Evolutionary conservation across 1,139 yeast species (phyloP).

Genomic region (Waltiozyma sp.): DNA sequence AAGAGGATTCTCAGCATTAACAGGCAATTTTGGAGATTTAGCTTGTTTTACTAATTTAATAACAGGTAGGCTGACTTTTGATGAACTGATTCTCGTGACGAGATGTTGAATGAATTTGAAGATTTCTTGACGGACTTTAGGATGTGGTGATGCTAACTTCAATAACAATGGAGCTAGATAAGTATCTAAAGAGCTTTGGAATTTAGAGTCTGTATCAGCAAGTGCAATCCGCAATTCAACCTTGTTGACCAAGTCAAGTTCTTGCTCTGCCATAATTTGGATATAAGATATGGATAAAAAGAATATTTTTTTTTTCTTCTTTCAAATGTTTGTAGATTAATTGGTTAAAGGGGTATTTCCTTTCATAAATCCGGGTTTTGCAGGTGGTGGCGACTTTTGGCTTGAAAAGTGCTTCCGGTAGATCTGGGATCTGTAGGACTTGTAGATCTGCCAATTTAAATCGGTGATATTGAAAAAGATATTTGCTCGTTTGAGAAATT

Average conservation of each 20-base stretch:
- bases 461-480: no score
- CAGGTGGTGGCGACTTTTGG: no score
- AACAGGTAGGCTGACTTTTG: constrained; percentile 51
- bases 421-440: no score
- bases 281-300: no score
- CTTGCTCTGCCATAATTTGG: constrained; percentile 33
- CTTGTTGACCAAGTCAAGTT: constrained; percentile 49
- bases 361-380: no score
- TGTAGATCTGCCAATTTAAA: no score
- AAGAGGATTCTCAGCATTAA: constrained; percentile 34
- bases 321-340: not conserved
- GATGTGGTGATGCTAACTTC: constrained; percentile 65
- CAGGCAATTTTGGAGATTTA: constrained; percentile 36
- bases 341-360: no score
- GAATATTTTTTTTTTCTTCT: no score
- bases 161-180: constrained; percentile 72
- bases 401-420: no score
- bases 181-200: constrained; percentile 46
- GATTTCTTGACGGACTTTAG: constrained; percentile 57
- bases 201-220: constrained; percentile 56
- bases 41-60: constrained; percentile 54
- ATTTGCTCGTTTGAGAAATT: no score
- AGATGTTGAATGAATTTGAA: constrained; percentile 57
- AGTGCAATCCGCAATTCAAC: constrained; percentile 81
- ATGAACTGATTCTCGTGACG: constrained; percentile 54